phyloP scores from a whole-genome alignment of 768 basidiomycete species.

The Calocybe indica region DNA sequence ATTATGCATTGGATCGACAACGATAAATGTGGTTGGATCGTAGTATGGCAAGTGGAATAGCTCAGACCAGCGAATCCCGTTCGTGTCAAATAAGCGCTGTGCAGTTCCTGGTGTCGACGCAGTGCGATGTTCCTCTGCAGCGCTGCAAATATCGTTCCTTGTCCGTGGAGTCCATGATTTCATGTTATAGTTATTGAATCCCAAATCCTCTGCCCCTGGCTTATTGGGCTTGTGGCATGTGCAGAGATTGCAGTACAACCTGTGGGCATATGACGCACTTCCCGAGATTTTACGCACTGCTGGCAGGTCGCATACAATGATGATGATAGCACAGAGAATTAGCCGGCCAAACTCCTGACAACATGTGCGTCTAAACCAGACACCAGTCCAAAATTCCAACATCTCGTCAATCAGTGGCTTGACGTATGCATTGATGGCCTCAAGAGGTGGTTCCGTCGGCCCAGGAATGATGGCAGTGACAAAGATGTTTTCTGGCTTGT shows the following conservation, averaged over 20 bases:
- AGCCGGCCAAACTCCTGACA: conserved; percentile 11
- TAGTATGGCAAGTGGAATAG: conserved; percentile 25
- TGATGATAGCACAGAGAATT: conserved; percentile 18
- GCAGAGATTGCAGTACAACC: conserved; percentile 13
- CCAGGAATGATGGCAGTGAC: conserved; percentile 29
- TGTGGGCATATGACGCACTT: conserved; percentile 10
- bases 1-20: conserved; percentile 26
- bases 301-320: conserved; percentile 28
- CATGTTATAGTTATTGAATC: conserved; percentile 11
- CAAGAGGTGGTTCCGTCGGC: conserved; percentile 21
- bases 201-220: neutral
- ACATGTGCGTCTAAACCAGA: conserved; percentile 14
- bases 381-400: conserved; percentile 22
- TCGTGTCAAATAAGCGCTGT: conserved; percentile 9
- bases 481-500: conserved; percentile 27
- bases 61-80: conserved; percentile 23
- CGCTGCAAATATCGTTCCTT: neutral
- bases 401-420: conserved; percentile 21
- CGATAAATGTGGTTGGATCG: conserved; percentile 14
- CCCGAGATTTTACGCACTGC: conserved; percentile 20
- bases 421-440: conserved; percentile 18
- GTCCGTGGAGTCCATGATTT: conserved; percentile 7
- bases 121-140: conserved; percentile 12
- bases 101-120: conserved; percentile 9
- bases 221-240: neutral